Conservation (phyloP, 2,329 filamentous ascomycete genomes). For the Thelonectria blattea region DNA sequence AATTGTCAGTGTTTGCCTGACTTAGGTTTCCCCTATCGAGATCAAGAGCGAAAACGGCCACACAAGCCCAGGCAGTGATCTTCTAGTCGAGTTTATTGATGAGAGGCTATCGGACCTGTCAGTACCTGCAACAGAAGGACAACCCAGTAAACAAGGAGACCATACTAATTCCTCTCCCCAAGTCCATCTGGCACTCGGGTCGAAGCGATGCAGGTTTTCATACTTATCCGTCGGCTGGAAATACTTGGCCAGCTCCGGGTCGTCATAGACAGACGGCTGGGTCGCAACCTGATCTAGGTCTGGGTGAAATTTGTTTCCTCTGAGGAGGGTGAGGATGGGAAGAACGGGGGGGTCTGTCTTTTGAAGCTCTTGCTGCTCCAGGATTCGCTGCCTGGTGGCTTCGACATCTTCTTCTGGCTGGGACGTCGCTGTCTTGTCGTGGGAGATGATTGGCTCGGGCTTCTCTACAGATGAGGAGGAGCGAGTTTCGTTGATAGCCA, state of each 20-base stretch:
- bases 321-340: conserved; percentile 17
- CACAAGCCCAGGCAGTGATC: conserved; percentile 53
- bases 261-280: conserved; percentile 53
- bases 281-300: conserved; percentile 39
- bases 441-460: not conserved
- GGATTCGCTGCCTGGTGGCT: conserved; percentile 10
- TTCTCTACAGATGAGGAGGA: conserved; percentile 9
- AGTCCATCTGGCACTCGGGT: conserved; percentile 51
- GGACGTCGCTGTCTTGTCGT: not conserved
- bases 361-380: conserved; percentile 24
- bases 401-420: conserved; percentile 13
- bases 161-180: conserved; percentile 45
- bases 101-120: conserved; percentile 25
- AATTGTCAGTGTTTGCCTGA: conserved; percentile 55
- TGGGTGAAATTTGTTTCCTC: conserved; percentile 15
- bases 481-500: not conserved
- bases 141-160: conserved; percentile 10
- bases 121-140: not conserved
- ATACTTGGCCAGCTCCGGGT: conserved; percentile 49
- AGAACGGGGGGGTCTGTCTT: conserved; percentile 24
- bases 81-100: conserved; percentile 49
- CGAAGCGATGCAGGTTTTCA: conserved; percentile 55
- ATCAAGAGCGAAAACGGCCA: conserved; percentile 51
- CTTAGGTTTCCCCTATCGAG: conserved; percentile 54
- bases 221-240: conserved; percentile 40